These are phyloP conservation scores for Saccharomycopsis amapae DNA, from an alignment of 805 yeast genomes.

Conservation along the genomic window DNA sequence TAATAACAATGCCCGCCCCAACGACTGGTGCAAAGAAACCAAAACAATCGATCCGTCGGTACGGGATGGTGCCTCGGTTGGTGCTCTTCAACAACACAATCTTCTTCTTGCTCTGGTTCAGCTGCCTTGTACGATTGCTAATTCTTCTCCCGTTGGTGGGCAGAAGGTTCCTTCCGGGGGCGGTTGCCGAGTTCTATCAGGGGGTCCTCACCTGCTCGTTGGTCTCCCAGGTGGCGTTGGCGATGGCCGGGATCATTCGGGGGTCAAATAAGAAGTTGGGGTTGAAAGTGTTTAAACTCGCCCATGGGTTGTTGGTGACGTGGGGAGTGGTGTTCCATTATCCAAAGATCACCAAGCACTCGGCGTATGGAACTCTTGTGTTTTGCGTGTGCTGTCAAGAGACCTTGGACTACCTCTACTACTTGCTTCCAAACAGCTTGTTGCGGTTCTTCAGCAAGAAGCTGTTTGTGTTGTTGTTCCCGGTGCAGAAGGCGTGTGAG, in stretches of 20 bases:
- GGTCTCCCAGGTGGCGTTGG: slow-evolving; percentile 5
- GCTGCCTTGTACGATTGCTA: slow-evolving; percentile 41
- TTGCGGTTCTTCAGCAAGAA: slow-evolving; percentile 4
- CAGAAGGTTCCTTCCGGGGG: slow-evolving; percentile 57
- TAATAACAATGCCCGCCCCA: neutral
- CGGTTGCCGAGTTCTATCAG: slow-evolving; percentile 56
- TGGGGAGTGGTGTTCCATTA: slow-evolving; percentile 19
- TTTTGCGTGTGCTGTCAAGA: slow-evolving; percentile 16
- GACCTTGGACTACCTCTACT: slow-evolving; percentile 9
- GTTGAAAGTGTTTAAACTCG: slow-evolving; percentile 11
- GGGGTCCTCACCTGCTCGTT: slow-evolving; percentile 9
- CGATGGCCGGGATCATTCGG: slow-evolving; percentile 1
- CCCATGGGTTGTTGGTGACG: slow-evolving; percentile 9
- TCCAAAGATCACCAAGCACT: slow-evolving; percentile 19
- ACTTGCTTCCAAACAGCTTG: slow-evolving; percentile 6
- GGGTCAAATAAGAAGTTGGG: neutral
- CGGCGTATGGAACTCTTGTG: slow-evolving; percentile 11
- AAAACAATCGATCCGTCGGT: too few species aligned
- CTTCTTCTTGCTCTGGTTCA: slow-evolving; percentile 39
- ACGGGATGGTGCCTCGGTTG: slow-evolving; percentile 8
- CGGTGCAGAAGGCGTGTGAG: slow-evolving; percentile 17
- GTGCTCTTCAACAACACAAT: slow-evolving; percentile 25
- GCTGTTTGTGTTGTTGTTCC: slow-evolving; percentile 11
- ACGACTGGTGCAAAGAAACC: neutral
- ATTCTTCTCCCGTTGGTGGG: slow-evolving; percentile 61